These are phyloP conservation scores for Friedmanniomyces simplex DNA, from an alignment of 495 filamentous ascomycete species.

Conservation along the genomic window DNA sequence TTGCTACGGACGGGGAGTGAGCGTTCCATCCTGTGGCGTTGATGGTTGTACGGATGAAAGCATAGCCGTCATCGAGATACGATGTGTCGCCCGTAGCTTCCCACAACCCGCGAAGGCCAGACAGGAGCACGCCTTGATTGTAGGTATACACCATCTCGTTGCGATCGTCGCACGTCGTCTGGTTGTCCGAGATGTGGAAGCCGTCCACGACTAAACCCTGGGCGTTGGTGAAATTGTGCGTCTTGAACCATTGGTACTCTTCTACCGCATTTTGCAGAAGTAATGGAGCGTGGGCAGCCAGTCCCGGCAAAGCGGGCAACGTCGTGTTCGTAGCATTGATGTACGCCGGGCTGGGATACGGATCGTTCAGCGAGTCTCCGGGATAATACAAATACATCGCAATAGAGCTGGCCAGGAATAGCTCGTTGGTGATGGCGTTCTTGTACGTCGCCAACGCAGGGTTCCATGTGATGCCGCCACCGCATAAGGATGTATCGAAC, in stretches of 20 bases:
- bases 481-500: slow-evolving; percentile 52
- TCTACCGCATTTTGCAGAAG: slow-evolving; percentile 62
- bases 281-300: slow-evolving; percentile 47
- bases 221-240: slow-evolving; percentile 69
- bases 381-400: slow-evolving; percentile 89
- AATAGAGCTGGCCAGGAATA: slow-evolving; percentile 74
- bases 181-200: slow-evolving; percentile 69
- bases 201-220: slow-evolving; percentile 80
- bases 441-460: slow-evolving; percentile 79
- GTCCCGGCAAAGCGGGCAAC: slow-evolving; percentile 3
- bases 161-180: slow-evolving; percentile 58
- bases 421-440: slow-evolving; percentile 93
- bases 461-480: slow-evolving; percentile 90
- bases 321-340: slow-evolving; percentile 7
- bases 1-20: slow-evolving; percentile 24
- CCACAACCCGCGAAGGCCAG: slow-evolving; percentile 72
- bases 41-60: slow-evolving; percentile 59
- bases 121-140: slow-evolving; percentile 54
- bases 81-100: slow-evolving; percentile 50
- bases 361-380: slow-evolving; percentile 60
- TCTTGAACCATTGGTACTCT: slow-evolving; percentile 71
- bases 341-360: slow-evolving; percentile 40
- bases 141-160: slow-evolving; percentile 59
- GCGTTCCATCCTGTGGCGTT: slow-evolving; percentile 60
- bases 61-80: slow-evolving; percentile 73